Conservation (phyloP, 768 basidiomycete species). For the Pleurotus ostreatus region DNA sequence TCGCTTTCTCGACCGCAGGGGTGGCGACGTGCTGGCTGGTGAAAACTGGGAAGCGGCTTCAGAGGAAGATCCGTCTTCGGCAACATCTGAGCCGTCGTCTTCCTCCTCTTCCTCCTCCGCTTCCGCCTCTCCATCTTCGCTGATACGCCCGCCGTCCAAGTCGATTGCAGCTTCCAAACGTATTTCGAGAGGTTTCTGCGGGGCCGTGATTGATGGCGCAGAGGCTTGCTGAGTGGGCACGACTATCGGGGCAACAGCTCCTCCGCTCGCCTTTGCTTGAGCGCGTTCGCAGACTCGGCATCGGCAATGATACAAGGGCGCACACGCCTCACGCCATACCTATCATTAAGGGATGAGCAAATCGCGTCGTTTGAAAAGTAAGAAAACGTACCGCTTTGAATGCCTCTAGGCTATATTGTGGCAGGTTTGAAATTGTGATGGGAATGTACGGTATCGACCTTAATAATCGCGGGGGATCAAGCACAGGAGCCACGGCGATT, state of each 20-base stretch:
- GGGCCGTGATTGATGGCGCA: background rate
- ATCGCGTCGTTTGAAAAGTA: background rate
- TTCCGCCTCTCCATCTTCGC: slow-evolving; percentile 29
- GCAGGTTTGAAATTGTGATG: slow-evolving; percentile 47
- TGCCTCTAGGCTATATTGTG: slow-evolving; percentile 54
- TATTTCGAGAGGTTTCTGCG: slow-evolving; percentile 23
- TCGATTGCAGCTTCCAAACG: slow-evolving; percentile 18
- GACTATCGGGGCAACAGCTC: slow-evolving; percentile 30
- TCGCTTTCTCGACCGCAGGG: slow-evolving; percentile 14
- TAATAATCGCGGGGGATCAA: slow-evolving; percentile 56
- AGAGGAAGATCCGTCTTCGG: slow-evolving; percentile 9
- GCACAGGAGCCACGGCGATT: slow-evolving; percentile 52
- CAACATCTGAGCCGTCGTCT: slow-evolving; percentile 13
- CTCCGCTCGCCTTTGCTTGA: slow-evolving; percentile 45
- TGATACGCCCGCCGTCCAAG: slow-evolving; percentile 4
- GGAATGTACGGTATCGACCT: slow-evolving; percentile 71
- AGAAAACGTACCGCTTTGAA: slow-evolving; percentile 45
- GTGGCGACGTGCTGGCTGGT: background rate
- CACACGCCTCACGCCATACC: slow-evolving; percentile 75
- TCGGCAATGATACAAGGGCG: slow-evolving; percentile 66
- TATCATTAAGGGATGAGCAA: slow-evolving; percentile 19
- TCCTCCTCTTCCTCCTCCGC: slow-evolving; percentile 12
- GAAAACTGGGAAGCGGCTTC: background rate
- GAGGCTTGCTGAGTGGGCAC: slow-evolving; percentile 7
- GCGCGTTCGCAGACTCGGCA: slow-evolving; percentile 75